Percentiles rank a stretch among this genome's conserved stretches.
Evolutionary conservation across 768 basidiomycete genomes (phyloP).

Genomic region (Grammothele lineata): DNA sequence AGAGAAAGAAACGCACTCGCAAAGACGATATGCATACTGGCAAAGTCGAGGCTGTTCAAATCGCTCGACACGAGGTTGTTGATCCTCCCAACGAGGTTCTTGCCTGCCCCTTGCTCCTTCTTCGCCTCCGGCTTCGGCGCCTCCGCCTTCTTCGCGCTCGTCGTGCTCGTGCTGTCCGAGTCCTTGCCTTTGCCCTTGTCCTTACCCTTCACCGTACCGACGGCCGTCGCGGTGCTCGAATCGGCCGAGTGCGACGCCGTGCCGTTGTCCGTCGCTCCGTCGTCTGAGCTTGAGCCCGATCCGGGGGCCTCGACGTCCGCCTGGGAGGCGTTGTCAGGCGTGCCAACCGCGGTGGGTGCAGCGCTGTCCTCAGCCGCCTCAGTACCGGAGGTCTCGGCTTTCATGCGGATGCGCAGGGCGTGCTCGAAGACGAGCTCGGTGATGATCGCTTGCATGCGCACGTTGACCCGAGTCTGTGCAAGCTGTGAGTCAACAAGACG

Average conservation of each 20-base stretch:
- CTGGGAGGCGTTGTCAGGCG: constrained; percentile 17
- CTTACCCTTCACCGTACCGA: background rate
- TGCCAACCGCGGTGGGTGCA: constrained; percentile 14
- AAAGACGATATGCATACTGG: background rate
- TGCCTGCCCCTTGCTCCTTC: constrained; percentile 6
- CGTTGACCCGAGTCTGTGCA: constrained; percentile 38
- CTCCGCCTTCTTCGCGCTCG: background rate
- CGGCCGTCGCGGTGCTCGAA: constrained; percentile 3
- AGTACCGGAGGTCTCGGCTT: constrained; percentile 32
- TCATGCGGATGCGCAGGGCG: constrained; percentile 59
- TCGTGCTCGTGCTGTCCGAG: background rate
- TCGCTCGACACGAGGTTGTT: constrained; percentile 77
- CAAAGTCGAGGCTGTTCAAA: constrained; percentile 20
- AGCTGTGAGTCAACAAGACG: background rate
- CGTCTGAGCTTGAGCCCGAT: background rate
- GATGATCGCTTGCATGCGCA: constrained; percentile 47
- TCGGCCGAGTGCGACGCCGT: background rate
- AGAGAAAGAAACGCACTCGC: constrained; percentile 32
- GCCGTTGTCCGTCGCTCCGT: constrained; percentile 8
- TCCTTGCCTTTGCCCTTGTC: constrained; percentile 5
- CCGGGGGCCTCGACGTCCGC: background rate
- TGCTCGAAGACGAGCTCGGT: constrained; percentile 54
- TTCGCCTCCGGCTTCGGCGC: constrained; percentile 1
- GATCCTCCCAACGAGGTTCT: constrained; percentile 69
- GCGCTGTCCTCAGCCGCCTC: constrained; percentile 5